Conservation (phyloP, 1,284 basidiomycete genomes). For the Taiwanofungus camphoratus region DNA sequence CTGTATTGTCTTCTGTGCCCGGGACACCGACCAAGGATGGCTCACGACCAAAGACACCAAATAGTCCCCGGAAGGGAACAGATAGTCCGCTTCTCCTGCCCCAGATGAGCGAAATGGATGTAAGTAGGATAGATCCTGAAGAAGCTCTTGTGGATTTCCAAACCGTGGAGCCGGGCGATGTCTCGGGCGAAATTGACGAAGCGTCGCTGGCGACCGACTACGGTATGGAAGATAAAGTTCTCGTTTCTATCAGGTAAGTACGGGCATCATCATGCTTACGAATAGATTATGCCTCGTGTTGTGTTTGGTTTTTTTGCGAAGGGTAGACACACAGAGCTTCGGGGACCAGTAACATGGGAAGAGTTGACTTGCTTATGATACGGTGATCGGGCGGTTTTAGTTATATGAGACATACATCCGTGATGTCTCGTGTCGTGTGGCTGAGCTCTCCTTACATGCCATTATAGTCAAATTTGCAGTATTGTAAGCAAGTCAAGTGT, state of each 20-base stretch:
- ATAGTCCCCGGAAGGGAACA: conserved; percentile 33
- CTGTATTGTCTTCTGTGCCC: conserved; percentile 41
- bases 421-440: too few species aligned
- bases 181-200: conserved; percentile 62
- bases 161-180: conserved; percentile 60
- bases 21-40: conserved; percentile 47
- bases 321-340: too few species aligned
- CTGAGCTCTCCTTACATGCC: too few species aligned
- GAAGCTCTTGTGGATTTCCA: conserved; percentile 69
- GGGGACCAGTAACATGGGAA: too few species aligned
- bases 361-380: too few species aligned
- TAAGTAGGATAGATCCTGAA: conserved; percentile 71
- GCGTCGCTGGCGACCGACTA: conserved; percentile 42
- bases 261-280: too few species aligned
- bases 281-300: too few species aligned
- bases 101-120: conserved; percentile 62
- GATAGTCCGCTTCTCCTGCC: conserved; percentile 44
- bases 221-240: conserved; percentile 76
- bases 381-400: too few species aligned
- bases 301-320: too few species aligned
- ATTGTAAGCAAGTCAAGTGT: conserved; percentile 1
- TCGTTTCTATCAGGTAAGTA: conserved; percentile 77
- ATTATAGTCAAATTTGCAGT: neutral
- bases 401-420: too few species aligned
- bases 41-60: conserved; percentile 41